Evolutionary conservation across 2,329 filamentous ascomycete species (phyloP), one percentile per base, ranked within the genome.

Genomic region (Stagonosporopsis rhizophila): DNA sequence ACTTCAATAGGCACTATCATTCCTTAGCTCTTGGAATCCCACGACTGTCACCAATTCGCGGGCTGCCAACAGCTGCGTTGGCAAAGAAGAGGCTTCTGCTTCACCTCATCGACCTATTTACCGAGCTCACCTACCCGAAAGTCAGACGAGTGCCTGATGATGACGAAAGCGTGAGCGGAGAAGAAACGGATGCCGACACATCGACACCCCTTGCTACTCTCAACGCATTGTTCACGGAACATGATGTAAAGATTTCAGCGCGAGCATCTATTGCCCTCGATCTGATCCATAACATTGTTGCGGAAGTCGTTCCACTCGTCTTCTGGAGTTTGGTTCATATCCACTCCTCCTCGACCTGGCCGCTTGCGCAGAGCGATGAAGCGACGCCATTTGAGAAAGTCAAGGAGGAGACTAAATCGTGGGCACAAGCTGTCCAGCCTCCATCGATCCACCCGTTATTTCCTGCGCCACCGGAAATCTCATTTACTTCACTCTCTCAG

Each of bases 11-110:
- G 19, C 81, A 80, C 5, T 84, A 86, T 65, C 78, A 81, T 40
- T 78, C 80, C 19, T 76, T 89, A 25, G 75, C 83, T 3, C 76
- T 82, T 9, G 86, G 86, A 0, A 66, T 85, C 4, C 84, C 85
- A 14, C 79, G 82, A 20, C 84, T 83, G 77, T 69, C 81, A 17
- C 85, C 85, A 3, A 74, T 83, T 23, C 83, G 83, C 2, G 76
- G 78, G 70, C 52, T 76, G 6, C 72, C 73, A 8, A 65, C 63
- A 28, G 70, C 72, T 7, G 66, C 64, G 37, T 49, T 76, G 44
- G 77, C 78, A 11, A 69, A 66, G 47, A 74, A 67, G 44, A 64
- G 72, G 19, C 54, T 75, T 12, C 42, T 70, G 1, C 57, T 67
- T 6, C 70, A 74, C 28, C 65, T 75, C 19, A 62, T 46, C 7